phyloP scores from a whole-genome alignment of 495 filamentous ascomycete genomes.

The Ramalina peruviana region DNA sequence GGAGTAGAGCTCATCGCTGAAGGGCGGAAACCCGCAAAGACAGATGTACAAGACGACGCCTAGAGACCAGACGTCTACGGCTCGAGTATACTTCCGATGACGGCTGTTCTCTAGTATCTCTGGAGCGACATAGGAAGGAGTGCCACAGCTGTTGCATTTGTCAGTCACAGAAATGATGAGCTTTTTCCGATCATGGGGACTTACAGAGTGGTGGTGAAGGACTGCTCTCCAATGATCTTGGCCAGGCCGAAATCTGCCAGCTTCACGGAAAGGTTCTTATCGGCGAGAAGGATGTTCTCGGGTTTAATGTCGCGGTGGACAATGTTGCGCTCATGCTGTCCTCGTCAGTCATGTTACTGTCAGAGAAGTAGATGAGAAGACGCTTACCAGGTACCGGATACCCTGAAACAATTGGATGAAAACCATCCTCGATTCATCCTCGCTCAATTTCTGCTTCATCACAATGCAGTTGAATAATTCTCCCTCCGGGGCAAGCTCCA shows the following conservation, averaged over 20 bases:
- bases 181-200: constrained; percentile 11
- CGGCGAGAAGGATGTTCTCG: constrained; percentile 86
- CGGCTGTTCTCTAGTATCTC: constrained; percentile 75
- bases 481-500: constrained; percentile 83
- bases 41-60: constrained; percentile 99
- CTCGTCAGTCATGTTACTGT: constrained; percentile 22
- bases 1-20: constrained; percentile 81
- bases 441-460: constrained; percentile 71
- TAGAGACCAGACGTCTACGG: constrained; percentile 93
- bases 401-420: constrained; percentile 89
- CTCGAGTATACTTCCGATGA: constrained; percentile 79
- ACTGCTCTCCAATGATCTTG: constrained; percentile 97
- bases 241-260: constrained; percentile 94
- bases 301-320: constrained; percentile 98
- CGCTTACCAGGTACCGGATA: constrained; percentile 77
- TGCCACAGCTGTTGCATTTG: constrained; percentile 52
- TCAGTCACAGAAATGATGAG: neutral
- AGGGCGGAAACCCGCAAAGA: constrained; percentile 94
- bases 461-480: constrained; percentile 94
- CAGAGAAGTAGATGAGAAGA: neutral
- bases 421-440: constrained; percentile 69
- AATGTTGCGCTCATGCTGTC: constrained; percentile 88
- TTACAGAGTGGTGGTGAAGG: constrained; percentile 88
- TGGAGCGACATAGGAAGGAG: constrained; percentile 90
- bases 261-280: constrained; percentile 76